Percentiles rank a stretch among this genome's conserved stretches.
Evolutionary conservation across 495 filamentous ascomycete species (phyloP).

Genomic region (Penicillium roqueforti): DNA sequence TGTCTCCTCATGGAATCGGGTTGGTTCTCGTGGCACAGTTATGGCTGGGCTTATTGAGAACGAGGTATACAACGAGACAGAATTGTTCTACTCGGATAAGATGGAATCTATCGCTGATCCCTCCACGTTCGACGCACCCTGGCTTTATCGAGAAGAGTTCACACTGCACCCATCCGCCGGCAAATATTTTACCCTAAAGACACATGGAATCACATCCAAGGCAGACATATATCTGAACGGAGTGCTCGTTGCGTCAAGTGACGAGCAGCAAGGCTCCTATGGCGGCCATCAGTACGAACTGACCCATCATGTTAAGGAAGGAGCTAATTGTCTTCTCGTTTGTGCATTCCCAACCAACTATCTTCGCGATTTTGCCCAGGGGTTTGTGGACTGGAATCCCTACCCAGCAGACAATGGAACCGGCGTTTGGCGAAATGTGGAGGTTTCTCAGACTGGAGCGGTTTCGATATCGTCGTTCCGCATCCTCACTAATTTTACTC

Average conservation of each 20-base stretch:
- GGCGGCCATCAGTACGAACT: constrained; percentile 53
- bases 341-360: constrained; percentile 56
- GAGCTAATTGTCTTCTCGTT: constrained; percentile 49
- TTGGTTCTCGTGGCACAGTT: constrained; percentile 50
- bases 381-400: constrained; percentile 66
- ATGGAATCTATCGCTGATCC: constrained; percentile 39
- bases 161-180: constrained; percentile 31
- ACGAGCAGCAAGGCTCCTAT: constrained; percentile 54
- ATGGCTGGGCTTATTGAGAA: constrained; percentile 55
- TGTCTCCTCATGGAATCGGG: constrained; percentile 50
- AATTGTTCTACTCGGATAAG: constrained; percentile 56
- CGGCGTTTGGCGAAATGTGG: constrained; percentile 60
- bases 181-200: constrained; percentile 50
- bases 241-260: constrained; percentile 42
- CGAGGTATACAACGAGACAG: constrained; percentile 50
- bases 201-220: constrained; percentile 56
- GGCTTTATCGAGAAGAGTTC: constrained; percentile 61
- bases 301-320: constrained; percentile 34
- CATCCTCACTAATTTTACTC: constrained; percentile 42
- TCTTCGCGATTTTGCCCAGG: constrained; percentile 53
- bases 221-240: constrained; percentile 62
- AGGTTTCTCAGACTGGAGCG: constrained; percentile 53
- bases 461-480: constrained; percentile 48
- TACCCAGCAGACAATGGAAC: constrained; percentile 56
- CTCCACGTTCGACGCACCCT: constrained; percentile 50